Evolutionary conservation across 768 basidiomycete species (phyloP).

Genomic region (Phylloporus arenicola): DNA sequence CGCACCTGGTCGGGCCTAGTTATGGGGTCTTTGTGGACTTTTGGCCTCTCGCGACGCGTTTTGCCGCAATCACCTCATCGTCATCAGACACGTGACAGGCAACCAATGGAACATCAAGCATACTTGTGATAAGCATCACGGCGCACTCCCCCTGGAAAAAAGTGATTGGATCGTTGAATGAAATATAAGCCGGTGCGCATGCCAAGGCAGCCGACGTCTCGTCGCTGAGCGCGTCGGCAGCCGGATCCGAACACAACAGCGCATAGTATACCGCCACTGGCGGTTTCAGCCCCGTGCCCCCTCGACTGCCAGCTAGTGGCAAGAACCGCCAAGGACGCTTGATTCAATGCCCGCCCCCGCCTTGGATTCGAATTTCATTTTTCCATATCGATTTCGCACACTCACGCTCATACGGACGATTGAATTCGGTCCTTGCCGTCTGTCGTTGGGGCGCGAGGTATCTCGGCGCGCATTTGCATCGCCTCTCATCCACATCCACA

Average conservation of each 20-base stretch:
- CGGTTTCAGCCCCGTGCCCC: not conserved
- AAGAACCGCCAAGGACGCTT: not conserved
- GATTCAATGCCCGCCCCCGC: no score
- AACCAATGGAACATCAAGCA: not conserved
- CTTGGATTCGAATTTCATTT: not conserved
- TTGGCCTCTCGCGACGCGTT: no score
- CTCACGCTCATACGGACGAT: not conserved
- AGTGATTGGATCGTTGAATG: not conserved
- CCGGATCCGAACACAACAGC: not conserved
- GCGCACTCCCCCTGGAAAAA: not conserved
- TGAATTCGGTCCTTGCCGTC: not conserved
- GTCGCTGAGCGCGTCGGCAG: not conserved
- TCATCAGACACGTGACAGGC: not conserved
- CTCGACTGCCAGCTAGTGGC: not conserved
- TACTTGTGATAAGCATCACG: not conserved
- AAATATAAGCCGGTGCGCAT: not conserved
- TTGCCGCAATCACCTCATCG: not conserved
- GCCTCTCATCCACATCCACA: not conserved
- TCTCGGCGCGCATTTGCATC: not conserved
- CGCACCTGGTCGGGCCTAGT: not conserved
- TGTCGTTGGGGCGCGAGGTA: not conserved
- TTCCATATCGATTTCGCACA: not conserved
- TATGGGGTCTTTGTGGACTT: no score
- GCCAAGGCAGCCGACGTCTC: not conserved
- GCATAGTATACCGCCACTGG: not conserved